A percentile compares a stretch with the other conserved stretches of the same genome.
Evolutionary conservation across 1,139 yeast genomes (phyloP).

Genomic region (Yamadazyma triangularis): DNA sequence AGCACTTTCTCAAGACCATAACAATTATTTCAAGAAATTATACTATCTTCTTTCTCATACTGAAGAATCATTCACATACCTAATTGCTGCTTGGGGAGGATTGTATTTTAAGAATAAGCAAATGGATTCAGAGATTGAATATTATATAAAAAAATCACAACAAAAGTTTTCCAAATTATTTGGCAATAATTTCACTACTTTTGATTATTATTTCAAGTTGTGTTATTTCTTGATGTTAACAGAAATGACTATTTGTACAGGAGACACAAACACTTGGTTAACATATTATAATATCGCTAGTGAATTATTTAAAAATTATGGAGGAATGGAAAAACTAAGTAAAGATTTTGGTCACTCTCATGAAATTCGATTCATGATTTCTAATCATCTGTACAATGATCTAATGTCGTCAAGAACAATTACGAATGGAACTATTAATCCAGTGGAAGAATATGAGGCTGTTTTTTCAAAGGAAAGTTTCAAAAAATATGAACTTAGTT

Average conservation of each 20-base stretch:
- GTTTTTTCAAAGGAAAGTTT: conserved; percentile 6
- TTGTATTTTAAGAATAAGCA: conserved; percentile 13
- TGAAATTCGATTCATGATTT: conserved; percentile 15
- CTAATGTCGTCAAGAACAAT: conserved; percentile 14
- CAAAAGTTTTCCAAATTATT: conserved; percentile 1
- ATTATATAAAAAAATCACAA: conserved; percentile 1
- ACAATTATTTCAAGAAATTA: conserved; percentile 40
- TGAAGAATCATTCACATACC: conserved; percentile 36
- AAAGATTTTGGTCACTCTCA: conserved; percentile 12
- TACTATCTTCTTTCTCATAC: conserved; percentile 35
- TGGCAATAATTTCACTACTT: conserved; percentile 1
- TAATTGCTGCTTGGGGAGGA: conserved; percentile 43
- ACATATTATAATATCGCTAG: conserved; percentile 24
- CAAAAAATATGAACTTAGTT: conserved; percentile 6
- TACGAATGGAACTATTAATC: conserved; percentile 12
- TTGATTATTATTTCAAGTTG: conserved; percentile 16
- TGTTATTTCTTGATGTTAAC: conserved; percentile 18
- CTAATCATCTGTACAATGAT: conserved; percentile 18
- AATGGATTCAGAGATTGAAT: conserved; percentile 5
- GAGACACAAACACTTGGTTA: conserved; percentile 38
- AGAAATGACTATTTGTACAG: conserved; percentile 29
- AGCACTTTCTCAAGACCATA: conserved; percentile 24
- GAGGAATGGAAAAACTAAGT: conserved; percentile 38
- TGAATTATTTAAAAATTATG: conserved; percentile 45
- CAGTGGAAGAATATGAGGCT: conserved; percentile 10